Evolutionary conservation across 352 stramenopile species (phyloP).

Genomic region (Halophytophthora polymorphica): DNA sequence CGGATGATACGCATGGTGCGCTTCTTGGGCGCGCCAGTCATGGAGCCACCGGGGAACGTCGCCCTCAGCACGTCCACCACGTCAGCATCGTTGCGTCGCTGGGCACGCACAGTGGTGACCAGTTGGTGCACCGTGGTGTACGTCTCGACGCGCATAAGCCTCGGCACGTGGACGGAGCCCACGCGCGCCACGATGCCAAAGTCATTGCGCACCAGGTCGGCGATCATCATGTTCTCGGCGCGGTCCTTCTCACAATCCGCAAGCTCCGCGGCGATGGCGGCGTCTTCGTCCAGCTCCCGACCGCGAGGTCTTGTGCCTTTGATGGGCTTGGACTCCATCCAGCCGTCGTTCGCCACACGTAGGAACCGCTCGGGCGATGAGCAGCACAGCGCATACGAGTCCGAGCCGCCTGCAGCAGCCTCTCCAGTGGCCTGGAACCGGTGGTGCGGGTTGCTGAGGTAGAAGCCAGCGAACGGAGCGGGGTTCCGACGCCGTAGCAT

Average conservation of each 20-base stretch:
- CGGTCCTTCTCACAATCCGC: conserved; percentile 90
- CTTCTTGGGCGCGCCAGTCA: conserved; percentile 97
- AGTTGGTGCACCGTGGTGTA: conserved; percentile 98
- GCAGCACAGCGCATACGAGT: conserved; percentile 91
- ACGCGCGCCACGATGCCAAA: conserved; percentile 91
- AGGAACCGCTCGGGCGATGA: conserved; percentile 97
- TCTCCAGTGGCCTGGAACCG: conserved; percentile 19
- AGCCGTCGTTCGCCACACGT: conserved; percentile 48
- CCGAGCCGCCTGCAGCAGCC: background rate
- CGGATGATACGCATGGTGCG: conserved; percentile 96
- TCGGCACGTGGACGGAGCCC: conserved; percentile 90
- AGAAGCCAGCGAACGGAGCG: conserved; percentile 93
- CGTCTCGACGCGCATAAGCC: conserved; percentile 93
- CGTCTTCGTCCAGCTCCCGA: conserved; percentile 39
- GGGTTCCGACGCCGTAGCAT: conserved; percentile 91
- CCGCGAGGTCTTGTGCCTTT: conserved; percentile 91
- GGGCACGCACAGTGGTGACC: conserved; percentile 92
- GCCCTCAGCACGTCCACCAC: conserved; percentile 91
- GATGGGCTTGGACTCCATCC: conserved; percentile 97
- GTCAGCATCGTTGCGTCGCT: conserved; percentile 42
- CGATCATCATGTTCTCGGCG: conserved; percentile 98
- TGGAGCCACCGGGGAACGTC: conserved; percentile 97
- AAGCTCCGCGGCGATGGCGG: conserved; percentile 68
- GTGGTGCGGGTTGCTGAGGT: conserved; percentile 62
- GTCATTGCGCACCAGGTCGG: conserved; percentile 96